Percentiles rank a stretch among this genome's conserved stretches.
Conservation (phyloP, 1,139 yeast genomes). For the Petasospora rhodanensis region DNA sequence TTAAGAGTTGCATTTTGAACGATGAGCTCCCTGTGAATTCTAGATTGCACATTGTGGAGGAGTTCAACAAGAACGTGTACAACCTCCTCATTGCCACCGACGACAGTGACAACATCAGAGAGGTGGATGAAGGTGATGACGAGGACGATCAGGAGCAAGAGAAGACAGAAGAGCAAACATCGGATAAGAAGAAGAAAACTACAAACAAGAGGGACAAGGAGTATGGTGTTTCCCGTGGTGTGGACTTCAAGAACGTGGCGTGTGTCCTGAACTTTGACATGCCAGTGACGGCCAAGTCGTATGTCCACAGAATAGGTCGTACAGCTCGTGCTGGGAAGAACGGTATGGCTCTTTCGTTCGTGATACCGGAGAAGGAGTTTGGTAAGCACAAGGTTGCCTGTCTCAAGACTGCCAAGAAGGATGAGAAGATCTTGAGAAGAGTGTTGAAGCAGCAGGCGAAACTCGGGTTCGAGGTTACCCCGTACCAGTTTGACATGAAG, state of each 20-base stretch:
- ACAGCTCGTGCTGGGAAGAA: slow-evolving; percentile 97
- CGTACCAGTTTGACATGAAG: slow-evolving; percentile 86
- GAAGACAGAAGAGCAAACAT: slow-evolving; percentile 14
- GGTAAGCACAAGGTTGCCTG: slow-evolving; percentile 87
- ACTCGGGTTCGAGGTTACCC: slow-evolving; percentile 67
- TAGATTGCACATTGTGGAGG: slow-evolving; percentile 90
- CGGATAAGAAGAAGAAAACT: slow-evolving; percentile 31
- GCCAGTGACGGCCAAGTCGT: slow-evolving; percentile 85
- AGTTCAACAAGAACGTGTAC: slow-evolving; percentile 87
- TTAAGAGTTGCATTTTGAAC: slow-evolving; percentile 81
- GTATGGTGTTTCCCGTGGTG: slow-evolving; percentile 95
- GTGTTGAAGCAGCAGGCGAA: slow-evolving; percentile 74
- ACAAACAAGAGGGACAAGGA: slow-evolving; percentile 58
- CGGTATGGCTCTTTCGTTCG: slow-evolving; percentile 93
- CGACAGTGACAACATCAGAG: slow-evolving; percentile 61
- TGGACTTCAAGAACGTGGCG: slow-evolving; percentile 93
- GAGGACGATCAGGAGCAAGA: slow-evolving; percentile 30
- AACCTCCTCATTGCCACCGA: slow-evolving; percentile 91
- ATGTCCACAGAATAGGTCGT: slow-evolving; percentile 93
- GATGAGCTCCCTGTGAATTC: slow-evolving; percentile 93
- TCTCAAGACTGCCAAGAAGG: slow-evolving; percentile 66
- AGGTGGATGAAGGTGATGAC: slow-evolving; percentile 46
- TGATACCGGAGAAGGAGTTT: slow-evolving; percentile 75
- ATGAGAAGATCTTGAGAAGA: slow-evolving; percentile 77
- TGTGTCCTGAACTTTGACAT: slow-evolving; percentile 95